Evolutionary conservation across 768 basidiomycete species (phyloP).

Genomic region (Cyclocybe cylindracea): DNA sequence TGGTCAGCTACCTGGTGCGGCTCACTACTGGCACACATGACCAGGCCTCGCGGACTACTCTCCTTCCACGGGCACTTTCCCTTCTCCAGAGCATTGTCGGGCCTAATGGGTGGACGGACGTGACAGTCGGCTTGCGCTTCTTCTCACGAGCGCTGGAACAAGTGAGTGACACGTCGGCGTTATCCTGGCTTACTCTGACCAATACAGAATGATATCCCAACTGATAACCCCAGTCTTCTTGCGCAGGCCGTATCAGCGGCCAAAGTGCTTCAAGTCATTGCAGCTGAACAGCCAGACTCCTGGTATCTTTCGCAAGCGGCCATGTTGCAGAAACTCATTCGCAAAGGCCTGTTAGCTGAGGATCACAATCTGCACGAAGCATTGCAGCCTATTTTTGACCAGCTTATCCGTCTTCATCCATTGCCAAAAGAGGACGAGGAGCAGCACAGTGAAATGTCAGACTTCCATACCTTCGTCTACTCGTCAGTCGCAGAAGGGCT

Average conservation of each 20-base stretch:
- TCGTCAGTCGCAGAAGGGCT: slow-evolving; percentile 77
- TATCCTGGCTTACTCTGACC: not conserved
- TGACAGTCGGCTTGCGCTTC: slow-evolving; percentile 88
- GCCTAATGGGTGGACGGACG: slow-evolving; percentile 86
- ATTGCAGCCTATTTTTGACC: slow-evolving; percentile 80
- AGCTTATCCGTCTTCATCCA: slow-evolving; percentile 75
- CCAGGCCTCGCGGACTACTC: slow-evolving; percentile 41
- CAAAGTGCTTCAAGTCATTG: slow-evolving; percentile 85
- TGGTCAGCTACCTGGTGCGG: slow-evolving; percentile 95
- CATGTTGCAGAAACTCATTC: slow-evolving; percentile 79
- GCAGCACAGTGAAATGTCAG: slow-evolving; percentile 67
- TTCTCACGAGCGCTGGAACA: slow-evolving; percentile 85
- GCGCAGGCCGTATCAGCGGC: slow-evolving; percentile 77
- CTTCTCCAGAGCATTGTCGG: slow-evolving; percentile 80
- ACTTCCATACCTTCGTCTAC: slow-evolving; percentile 79
- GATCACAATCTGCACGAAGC: slow-evolving; percentile 81
- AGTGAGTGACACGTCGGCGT: slow-evolving; percentile 41
- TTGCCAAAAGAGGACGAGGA: slow-evolving; percentile 79
- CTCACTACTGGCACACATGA: slow-evolving; percentile 73
- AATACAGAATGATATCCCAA: slow-evolving; percentile 68
- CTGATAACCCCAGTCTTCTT: slow-evolving; percentile 58
- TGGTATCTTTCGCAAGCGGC: slow-evolving; percentile 80
- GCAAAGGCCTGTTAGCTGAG: slow-evolving; percentile 83
- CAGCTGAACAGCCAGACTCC: slow-evolving; percentile 76
- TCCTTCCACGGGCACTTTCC: slow-evolving; percentile 64